Base-by-base conservation (phyloP, 2,329 filamentous ascomycete species). In the Dothidotthia symphoricarpi region DNA sequence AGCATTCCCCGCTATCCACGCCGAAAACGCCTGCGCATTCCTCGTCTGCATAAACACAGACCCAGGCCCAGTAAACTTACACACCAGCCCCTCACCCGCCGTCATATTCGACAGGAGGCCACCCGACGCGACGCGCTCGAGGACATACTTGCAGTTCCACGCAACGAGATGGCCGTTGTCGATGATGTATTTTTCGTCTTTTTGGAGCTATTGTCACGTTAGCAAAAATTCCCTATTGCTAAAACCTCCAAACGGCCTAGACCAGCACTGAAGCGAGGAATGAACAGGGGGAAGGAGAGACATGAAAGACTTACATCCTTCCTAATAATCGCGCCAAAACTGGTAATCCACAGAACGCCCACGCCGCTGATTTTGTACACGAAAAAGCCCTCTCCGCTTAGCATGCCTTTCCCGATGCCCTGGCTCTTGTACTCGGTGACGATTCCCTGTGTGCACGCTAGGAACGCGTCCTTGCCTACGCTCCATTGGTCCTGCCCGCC, bases 141-240 rank as follows among this genome's bases (percentile, higher is more conserved):
- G 81, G 4, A 87, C 77, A 59, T 97, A 98, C 60, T 95, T 88
- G 61, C 86, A 90, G 64, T 96, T 96, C 93, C 93, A 98, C 0
- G 93, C 91, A 0, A 97, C 89, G 1, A 97, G 75, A 54, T 97
- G 89, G 3, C 88, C 88, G 56, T 95, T 95, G 58, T 95, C 88
- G 39, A 96, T 83, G 50, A 93, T 88, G 67, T 96, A 97, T 53
- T 85, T 85, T 64, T 97, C 91, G 8, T 84, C 84, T 10, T 76
- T 73, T 54, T 69, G 66, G 34, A 79, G 65, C 75, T 77, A 39
- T 38, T 22, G 15, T 3, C 6, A 15, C 17, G 13, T 36, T 28
- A 29, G 35, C 27, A 10, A 12, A n/a, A n/a, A n/a, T n/a, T n/a
- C n/a, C n/a, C n/a, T n/a, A n/a, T n/a, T n/a, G n/a, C n/a, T n/a